Evolutionary conservation across 1,284 basidiomycete species (phyloP), one percentile per base, ranked within the genome.

Genomic region (Trametes sp.): DNA sequence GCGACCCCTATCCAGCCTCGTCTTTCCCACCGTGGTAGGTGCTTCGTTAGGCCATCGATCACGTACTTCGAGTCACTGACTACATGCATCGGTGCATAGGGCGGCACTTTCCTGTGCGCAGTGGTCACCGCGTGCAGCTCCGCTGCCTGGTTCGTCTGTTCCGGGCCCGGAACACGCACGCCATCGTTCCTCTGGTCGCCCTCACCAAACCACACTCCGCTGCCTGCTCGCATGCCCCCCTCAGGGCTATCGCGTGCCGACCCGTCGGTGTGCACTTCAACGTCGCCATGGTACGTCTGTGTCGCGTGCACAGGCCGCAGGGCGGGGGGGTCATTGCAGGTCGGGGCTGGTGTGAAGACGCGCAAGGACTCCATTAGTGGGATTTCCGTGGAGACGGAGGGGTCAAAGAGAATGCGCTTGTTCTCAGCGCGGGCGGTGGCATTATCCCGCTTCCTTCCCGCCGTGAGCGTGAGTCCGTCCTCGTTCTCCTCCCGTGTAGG

Each of bases 21-120:
- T 23, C 57, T 35, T 33, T 62, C 61, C 49, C 54, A 56, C 16
- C 26, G 6, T 5, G 16, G n/a, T 8, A 41, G 38, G n/a, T 53
- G 26, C 2, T n/a, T 23, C 9, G 57, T 59, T 3, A 59, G 38
- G 4, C 35, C 51, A 19, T 49, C 23, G 6, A 41, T n/a, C 4
- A 41, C 38, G 19, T 41, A 41, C 14, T 16, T 41, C 8, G 38
- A 41, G 38, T 41, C n/a, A 10, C n/a, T 42, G 10, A 16, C 21
- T 7, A 29, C 24, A 29, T 26, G 52, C 35, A 6, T 16, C 31
- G 33, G 14, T 4, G 44, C 10, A 14, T 14, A 45, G 10, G 44
- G 21, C 11, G 44, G 14, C 6, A 23, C 21, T 23, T 21, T 24
- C 10, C 21, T 5, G 11, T 23, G 21, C 5, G 44, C 44, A 4